Base-by-base conservation (phyloP, 306 rosid species). In the Fragaria ananassa region DNA sequence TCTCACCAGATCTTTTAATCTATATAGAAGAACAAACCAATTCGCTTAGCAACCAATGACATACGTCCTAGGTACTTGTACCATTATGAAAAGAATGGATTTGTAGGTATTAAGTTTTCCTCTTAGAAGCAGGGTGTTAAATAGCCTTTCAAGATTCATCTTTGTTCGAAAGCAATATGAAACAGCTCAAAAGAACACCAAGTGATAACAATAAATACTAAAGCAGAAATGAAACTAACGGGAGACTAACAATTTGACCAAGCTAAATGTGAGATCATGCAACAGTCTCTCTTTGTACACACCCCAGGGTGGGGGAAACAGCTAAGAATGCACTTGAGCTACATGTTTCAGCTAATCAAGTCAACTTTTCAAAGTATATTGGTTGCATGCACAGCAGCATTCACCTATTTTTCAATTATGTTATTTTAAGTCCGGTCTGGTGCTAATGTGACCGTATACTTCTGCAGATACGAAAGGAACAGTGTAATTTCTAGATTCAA, bases 1-100 rank as follows among this genome's bases (percentile, higher is more conserved):
- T 88, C 93, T 96, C 99, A 71, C 89, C 99, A 79, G 88, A 85
- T 88, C 92, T 86, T 89, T 91, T 96, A 65, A 96, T 88, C 99
- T 96, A 72, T 77, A 85, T n/a, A 63, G 57, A 62, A 80, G 56
- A 78, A 80, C 23, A 10, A 75, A 64, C 44, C 17, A 71, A 34
- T 64, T 31, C 56, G 44, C 8, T 77, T 50, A 39, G 69, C 45
- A 72, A 60, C 75, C 75, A 83, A 72, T 51, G 46, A 47, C 64
- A 64, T 25, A 56, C 31, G 2, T 70, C 78, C 78, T 75, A 37
- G 42, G 60, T 14, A 25, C 25, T 77, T 27, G 64, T 37, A 56
- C 61, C 64, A 45, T 61, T 60, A 60, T 17, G 4, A 70, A 35
- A 0, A 58, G 23, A 45, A 27, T 9, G 3, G 31, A 70, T 13